Conservation (phyloP, 768 basidiomycete species). For the Hericium alpestre region DNA sequence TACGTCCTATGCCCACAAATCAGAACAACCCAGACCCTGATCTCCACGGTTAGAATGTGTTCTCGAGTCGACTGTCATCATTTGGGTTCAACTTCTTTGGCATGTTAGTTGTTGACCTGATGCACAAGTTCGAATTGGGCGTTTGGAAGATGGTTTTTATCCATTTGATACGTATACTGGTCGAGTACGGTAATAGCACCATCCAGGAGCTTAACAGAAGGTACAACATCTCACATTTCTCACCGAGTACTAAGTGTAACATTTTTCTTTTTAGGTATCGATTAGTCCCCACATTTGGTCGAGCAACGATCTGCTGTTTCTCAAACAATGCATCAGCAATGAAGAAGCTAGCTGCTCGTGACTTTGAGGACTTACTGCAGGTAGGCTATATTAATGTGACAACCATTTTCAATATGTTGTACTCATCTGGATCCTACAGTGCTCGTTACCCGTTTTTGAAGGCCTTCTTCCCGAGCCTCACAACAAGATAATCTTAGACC, state of each 20-base stretch:
- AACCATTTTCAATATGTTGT: neutral
- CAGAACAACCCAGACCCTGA: too few relatives aligned
- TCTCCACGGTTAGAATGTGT: constrained; percentile 22
- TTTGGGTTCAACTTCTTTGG: constrained; percentile 18
- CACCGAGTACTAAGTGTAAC: too few relatives aligned
- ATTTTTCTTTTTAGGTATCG: constrained; percentile 13
- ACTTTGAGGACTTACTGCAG: constrained; percentile 21
- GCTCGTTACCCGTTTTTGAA: constrained; percentile 24
- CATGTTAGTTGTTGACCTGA: constrained; percentile 24
- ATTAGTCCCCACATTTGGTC: constrained; percentile 18
- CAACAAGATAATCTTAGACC: constrained; percentile 10
- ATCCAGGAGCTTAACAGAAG: constrained; percentile 17
- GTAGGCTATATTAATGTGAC: too few relatives aligned
- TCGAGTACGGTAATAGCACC: constrained; percentile 5
- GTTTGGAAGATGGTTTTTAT: constrained; percentile 27
- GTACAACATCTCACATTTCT: too few relatives aligned
- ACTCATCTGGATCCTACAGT: too few relatives aligned
- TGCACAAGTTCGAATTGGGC: constrained; percentile 34
- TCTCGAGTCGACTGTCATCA: constrained; percentile 17
- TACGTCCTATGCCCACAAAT: too few relatives aligned
- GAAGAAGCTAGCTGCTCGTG: constrained; percentile 16
- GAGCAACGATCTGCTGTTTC: constrained; percentile 16
- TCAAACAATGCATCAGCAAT: constrained; percentile 12
- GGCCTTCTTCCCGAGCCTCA: constrained; percentile 20
- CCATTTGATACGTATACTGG: constrained; percentile 27